phyloP scores from a whole-genome alignment of 768 basidiomycete species.

The Sporobolomyces phaffii region DNA sequence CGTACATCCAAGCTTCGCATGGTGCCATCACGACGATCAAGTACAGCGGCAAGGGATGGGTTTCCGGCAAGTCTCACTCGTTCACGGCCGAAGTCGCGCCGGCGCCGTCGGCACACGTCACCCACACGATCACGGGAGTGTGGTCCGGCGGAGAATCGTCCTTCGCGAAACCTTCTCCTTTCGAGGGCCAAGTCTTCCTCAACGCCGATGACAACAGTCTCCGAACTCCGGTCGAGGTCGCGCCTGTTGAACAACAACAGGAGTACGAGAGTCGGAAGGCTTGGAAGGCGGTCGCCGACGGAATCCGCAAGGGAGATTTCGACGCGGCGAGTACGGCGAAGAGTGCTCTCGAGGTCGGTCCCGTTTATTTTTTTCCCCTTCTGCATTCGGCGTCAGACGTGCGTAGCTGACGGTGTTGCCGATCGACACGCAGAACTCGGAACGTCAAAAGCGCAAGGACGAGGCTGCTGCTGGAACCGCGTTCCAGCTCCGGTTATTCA shows the following conservation, averaged over 20 bases:
- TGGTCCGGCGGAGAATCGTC: constrained; percentile 57
- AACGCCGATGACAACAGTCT: constrained; percentile 62
- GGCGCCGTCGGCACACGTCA: constrained; percentile 43
- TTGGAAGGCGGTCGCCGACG: constrained; percentile 81
- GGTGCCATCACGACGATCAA: constrained; percentile 58
- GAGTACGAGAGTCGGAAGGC: constrained; percentile 80
- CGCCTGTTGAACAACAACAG: constrained; percentile 56
- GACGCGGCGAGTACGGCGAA: constrained; percentile 85
- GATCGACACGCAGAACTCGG: constrained; percentile 64
- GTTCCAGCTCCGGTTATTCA: constrained; percentile 76
- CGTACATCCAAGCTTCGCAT: constrained; percentile 65
- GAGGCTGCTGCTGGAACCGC: constrained; percentile 64
- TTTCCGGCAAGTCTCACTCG: constrained; percentile 50
- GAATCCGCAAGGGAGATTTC: constrained; percentile 81
- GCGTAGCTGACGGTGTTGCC: background rate
- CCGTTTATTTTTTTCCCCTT: constrained; percentile 3
- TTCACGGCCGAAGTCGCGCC: constrained; percentile 67
- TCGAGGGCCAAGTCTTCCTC: constrained; percentile 58
- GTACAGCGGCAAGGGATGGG: constrained; percentile 76
- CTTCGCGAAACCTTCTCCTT: constrained; percentile 46
- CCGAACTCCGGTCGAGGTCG: constrained; percentile 64
- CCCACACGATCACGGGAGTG: constrained; percentile 65
- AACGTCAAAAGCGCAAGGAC: constrained; percentile 78
- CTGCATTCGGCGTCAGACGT: background rate
- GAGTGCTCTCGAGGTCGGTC: constrained; percentile 72